Evolutionary conservation across 345 rosid species (phyloP).

Genomic region (Corchorus capsularis): DNA sequence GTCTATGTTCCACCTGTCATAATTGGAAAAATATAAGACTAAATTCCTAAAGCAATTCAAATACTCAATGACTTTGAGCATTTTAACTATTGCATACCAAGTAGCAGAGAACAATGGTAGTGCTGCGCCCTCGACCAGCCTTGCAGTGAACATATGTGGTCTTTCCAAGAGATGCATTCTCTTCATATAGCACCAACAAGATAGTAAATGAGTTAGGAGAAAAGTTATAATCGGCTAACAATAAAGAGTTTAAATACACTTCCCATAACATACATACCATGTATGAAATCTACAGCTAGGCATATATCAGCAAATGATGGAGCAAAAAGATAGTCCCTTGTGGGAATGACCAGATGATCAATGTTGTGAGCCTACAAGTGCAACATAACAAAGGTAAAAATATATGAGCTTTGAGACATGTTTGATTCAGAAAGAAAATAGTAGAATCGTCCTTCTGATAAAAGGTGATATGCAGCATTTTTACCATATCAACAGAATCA

Average conservation of each 20-base stretch:
- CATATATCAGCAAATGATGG: constrained; percentile 77
- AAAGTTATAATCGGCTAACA: background rate
- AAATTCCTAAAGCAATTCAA: background rate
- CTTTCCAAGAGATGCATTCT: constrained; percentile 52
- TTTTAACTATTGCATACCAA: constrained; percentile 49
- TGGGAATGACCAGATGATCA: constrained; percentile 90
- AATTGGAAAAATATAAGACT: background rate
- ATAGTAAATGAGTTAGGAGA: background rate
- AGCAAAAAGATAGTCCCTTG: constrained; percentile 96
- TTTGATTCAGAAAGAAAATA: too few species aligned
- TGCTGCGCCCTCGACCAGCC: constrained; percentile 99
- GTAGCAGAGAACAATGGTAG: constrained; percentile 92
- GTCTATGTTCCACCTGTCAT: constrained; percentile 49
- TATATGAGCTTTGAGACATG: background rate
- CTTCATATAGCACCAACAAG: constrained; percentile 43
- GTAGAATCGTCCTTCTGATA: background rate
- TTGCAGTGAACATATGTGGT: constrained; percentile 97
- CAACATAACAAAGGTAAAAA: constrained; percentile 21
- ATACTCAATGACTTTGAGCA: background rate
- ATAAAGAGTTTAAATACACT: background rate
- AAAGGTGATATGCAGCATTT: background rate
- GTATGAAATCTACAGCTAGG: constrained; percentile 84
- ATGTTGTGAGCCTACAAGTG: constrained; percentile 59
- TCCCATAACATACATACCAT: constrained; percentile 42
- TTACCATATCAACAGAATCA: background rate